Conservation (phyloP, 192 early-diverging fungal species). For the Linnemannia zychae region DNA sequence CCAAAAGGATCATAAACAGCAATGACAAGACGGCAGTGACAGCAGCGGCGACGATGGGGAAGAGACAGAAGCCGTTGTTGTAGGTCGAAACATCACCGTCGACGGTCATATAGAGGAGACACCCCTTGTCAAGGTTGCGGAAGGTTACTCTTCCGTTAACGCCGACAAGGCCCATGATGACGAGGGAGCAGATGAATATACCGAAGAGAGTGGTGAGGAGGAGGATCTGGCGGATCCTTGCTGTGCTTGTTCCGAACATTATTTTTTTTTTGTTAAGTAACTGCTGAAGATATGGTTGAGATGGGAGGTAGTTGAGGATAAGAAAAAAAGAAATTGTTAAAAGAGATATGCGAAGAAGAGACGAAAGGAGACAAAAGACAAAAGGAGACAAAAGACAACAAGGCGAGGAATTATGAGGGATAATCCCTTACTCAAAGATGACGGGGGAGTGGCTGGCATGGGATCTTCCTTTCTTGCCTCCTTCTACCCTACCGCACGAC, state of each 20-base stretch:
- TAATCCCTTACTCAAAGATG: too few relatives aligned
- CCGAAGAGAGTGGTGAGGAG: slow-evolving; percentile 1
- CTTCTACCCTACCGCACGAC: not conserved
- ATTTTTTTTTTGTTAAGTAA: not conserved
- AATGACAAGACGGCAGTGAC: slow-evolving; percentile 16
- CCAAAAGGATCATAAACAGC: slow-evolving; percentile 8
- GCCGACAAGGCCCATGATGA: slow-evolving; percentile 37
- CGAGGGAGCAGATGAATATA: slow-evolving; percentile 8
- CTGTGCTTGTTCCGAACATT: slow-evolving; percentile 6
- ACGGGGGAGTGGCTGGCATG: too few relatives aligned
- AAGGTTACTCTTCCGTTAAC: slow-evolving; percentile 23
- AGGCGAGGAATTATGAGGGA: too few relatives aligned
- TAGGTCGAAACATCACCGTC: slow-evolving; percentile 10
- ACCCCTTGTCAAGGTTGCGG: not conserved
- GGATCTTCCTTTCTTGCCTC: not conserved
- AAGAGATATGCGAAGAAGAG: not conserved
- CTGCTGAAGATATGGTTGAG: not conserved
- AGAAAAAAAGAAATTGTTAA: not conserved
- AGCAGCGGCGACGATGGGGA: slow-evolving; percentile 40
- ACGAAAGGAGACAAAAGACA: not conserved
- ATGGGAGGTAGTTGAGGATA: not conserved
- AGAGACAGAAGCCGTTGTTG: slow-evolving; percentile 36
- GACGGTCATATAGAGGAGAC: slow-evolving; percentile 28
- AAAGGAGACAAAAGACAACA: not conserved
- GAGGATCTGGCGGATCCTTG: slow-evolving; percentile 20